Evolutionary conservation across 2,329 filamentous ascomycete species (phyloP), one percentile per base, ranked within the genome.

Genomic region (Fusarium secorum): DNA sequence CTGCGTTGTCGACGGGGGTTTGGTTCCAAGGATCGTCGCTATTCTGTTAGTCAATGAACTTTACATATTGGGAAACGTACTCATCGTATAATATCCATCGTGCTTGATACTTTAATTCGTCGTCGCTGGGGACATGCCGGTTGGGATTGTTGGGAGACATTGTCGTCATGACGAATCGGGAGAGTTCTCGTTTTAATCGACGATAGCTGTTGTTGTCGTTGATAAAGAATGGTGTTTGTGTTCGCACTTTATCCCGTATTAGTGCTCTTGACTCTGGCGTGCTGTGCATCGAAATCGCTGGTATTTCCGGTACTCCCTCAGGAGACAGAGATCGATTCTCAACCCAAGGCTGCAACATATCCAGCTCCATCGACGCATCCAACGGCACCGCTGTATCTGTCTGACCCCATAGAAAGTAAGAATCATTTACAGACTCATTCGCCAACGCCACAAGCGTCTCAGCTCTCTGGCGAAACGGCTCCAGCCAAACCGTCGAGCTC

Each of bases 1-100:
- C 64, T 17, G 60, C 61, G 17, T 74, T 74, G 7, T 74, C 72
- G 1, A 74, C 72, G 2, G 72, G 67, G 13, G 72, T 74, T 44
- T 73, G 70, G 22, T 74, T 74, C 72, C 72, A 72, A 24, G 70
- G 70, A 20, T 72, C 70, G 35, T 72, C 70, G 8, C 70, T 72
- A 1, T n/a, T 30, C 2, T 30, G 49, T 64, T 33, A 72, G 70
- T 20, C 7, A 14, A 33, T 17, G 26, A 28, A 46, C 2, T 15
- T 6, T 1, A 26, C n/a, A 4, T 2, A 9, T 8, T 1, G 15
- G 9, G 5, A 3, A 5, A 67, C 70, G 41, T 42, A 73, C 70
- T 72, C 70, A 24, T 72, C 70, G 28, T 73, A 72, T 44, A 73
- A 32, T 1, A 72, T 72, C 70, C 70, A 72, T 0, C 70, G 30